These are phyloP conservation scores for Fagus sylvatica DNA, from an alignment of 306 rosid genomes.

Conservation along the genomic window DNA sequence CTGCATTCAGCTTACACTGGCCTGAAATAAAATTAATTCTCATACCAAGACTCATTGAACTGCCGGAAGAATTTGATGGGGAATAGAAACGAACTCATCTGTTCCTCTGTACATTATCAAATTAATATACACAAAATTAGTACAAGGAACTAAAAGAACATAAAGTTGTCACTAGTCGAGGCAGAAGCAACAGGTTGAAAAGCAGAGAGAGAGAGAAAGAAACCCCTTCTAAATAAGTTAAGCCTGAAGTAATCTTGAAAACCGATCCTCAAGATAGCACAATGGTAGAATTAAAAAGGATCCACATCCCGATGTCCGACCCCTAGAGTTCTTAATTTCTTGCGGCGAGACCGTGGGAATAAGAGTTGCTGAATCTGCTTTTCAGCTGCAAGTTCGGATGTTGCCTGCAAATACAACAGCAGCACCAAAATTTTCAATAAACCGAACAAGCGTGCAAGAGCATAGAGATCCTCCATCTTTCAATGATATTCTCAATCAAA, in stretches of 20 bases:
- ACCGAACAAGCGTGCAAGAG: not conserved
- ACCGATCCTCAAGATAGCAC: not conserved
- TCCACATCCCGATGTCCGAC: conserved; percentile 29
- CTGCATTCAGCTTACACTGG: not conserved
- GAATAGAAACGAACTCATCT: not conserved
- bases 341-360: conserved; percentile 70
- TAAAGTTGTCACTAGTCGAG: not conserved
- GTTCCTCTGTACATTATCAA: not conserved
- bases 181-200: not conserved
- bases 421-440: not conserved
- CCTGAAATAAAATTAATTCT: not conserved
- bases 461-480: not conserved
- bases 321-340: conserved; percentile 48
- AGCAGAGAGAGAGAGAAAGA: not conserved
- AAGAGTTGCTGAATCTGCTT: conserved; percentile 87
- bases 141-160: not conserved
- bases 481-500: not conserved
- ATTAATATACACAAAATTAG: not conserved
- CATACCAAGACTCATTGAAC: not conserved
- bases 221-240: not conserved
- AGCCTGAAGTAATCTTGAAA: not conserved
- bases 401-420: conserved; percentile 55
- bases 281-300: conserved; percentile 18
- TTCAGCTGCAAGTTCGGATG: conserved; percentile 63
- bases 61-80: not conserved